Percentiles rank a stretch among this genome's conserved stretches.
Evolutionary conservation across 2,329 filamentous ascomycete species (phyloP).

Genomic region (Xylogone sp.): DNA sequence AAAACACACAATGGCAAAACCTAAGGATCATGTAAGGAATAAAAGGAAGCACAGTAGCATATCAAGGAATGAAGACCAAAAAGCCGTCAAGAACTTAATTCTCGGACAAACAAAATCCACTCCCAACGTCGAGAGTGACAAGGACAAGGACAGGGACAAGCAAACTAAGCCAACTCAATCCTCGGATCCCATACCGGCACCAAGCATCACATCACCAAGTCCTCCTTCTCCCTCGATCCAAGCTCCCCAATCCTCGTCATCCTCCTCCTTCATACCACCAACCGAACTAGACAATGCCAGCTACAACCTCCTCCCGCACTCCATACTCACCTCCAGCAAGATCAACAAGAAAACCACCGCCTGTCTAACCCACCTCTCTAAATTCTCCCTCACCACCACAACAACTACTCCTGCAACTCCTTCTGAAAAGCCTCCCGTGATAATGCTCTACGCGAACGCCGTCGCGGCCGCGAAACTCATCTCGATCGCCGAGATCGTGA

Average conservation of each 20-base stretch:
- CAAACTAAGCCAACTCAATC: no score
- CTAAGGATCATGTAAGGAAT: background rate
- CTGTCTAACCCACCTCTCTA: slow-evolving; percentile 21
- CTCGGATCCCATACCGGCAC: no score
- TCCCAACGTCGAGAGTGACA: no score
- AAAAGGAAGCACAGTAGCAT: background rate
- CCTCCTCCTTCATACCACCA: background rate
- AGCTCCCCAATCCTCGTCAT: no score
- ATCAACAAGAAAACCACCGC: slow-evolving; percentile 38
- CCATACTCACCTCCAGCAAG: slow-evolving; percentile 56
- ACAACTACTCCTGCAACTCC: no score
- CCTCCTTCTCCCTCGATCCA: no score
- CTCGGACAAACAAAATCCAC: no score
- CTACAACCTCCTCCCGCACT: slow-evolving; percentile 46
- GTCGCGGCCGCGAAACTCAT: slow-evolving; percentile 58
- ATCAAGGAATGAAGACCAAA: background rate
- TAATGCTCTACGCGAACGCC: slow-evolving; percentile 35
- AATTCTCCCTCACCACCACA: slow-evolving; percentile 12
- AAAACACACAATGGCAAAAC: background rate
- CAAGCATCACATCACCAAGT: no score
- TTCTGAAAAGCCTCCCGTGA: slow-evolving; percentile 31
- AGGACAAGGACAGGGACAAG: no score
- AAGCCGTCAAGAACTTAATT: no score
- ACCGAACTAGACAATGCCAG: slow-evolving; percentile 13
- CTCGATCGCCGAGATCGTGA: slow-evolving; percentile 63